Evolutionary conservation across 768 basidiomycete genomes (phyloP).

Genomic region (Lactifluus hygrophoroides): DNA sequence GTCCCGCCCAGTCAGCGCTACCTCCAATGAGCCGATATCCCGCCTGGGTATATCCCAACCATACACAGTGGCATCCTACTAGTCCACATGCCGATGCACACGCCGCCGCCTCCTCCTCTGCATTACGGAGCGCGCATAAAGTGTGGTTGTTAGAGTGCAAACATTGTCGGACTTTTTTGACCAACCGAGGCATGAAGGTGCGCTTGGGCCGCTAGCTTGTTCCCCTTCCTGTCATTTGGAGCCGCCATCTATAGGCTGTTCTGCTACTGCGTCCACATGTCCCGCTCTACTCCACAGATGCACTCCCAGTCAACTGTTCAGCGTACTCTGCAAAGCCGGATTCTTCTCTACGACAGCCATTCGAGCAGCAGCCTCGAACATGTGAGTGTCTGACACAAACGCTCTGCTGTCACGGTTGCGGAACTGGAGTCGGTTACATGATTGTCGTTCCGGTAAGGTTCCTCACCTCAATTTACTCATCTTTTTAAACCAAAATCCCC

Average conservation of each 20-base stretch:
- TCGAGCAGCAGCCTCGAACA: slow-evolving; percentile 37
- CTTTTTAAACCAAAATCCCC: neutral
- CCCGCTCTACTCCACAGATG: slow-evolving; percentile 77
- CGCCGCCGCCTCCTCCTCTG: slow-evolving; percentile 23
- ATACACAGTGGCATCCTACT: slow-evolving; percentile 9
- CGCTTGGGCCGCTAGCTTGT: neutral
- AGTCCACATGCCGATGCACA: neutral
- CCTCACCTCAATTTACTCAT: neutral
- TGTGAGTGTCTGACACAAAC: slow-evolving; percentile 84
- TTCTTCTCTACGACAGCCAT: slow-evolving; percentile 26
- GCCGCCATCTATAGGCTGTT: slow-evolving; percentile 50
- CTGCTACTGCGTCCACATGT: slow-evolving; percentile 74
- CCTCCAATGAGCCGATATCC: slow-evolving; percentile 1
- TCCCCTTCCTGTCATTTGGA: neutral
- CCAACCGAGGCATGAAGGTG: slow-evolving; percentile 83
- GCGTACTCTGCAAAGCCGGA: slow-evolving; percentile 41
- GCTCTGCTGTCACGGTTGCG: slow-evolving; percentile 74
- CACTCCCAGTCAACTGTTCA: slow-evolving; percentile 69
- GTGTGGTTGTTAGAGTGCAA: slow-evolving; percentile 79
- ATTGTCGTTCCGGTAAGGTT: slow-evolving; percentile 57
- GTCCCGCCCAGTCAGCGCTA: slow-evolving; percentile 2
- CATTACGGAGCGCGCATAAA: slow-evolving; percentile 50
- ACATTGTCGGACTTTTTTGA: slow-evolving; percentile 63
- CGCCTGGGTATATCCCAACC: slow-evolving; percentile 2
- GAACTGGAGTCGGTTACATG: slow-evolving; percentile 67